Evolutionary conservation across 2,329 filamentous ascomycete genomes (phyloP).

Genomic region (Cryphonectria nitschkei): DNA sequence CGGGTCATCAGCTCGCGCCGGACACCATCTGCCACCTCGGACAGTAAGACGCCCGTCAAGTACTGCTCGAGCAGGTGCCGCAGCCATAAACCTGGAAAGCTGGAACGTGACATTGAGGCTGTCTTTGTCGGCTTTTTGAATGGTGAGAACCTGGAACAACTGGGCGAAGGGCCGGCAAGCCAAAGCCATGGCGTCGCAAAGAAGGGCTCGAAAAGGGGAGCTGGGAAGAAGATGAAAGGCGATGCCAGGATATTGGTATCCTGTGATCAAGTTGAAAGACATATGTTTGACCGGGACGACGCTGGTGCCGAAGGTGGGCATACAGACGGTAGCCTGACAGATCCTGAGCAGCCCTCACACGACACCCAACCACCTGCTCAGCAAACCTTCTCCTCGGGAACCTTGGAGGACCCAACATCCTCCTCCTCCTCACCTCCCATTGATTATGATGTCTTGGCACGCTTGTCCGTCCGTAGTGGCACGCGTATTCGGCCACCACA

Average conservation of each 20-base stretch:
- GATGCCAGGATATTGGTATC: constrained; percentile 54
- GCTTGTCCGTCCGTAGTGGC: constrained; percentile 43
- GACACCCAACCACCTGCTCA: neutral
- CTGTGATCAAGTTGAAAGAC: constrained; percentile 52
- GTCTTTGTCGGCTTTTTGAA: constrained; percentile 47
- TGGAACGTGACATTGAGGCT: constrained; percentile 57
- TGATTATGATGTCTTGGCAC: constrained; percentile 34
- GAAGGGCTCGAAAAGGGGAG: constrained; percentile 30
- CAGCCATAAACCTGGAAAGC: constrained; percentile 50
- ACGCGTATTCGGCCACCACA: constrained; percentile 43
- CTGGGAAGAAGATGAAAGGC: constrained; percentile 49
- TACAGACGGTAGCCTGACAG: constrained; percentile 29
- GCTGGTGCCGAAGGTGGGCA: constrained; percentile 46
- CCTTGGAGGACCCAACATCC: constrained; percentile 4
- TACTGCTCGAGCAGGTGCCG: constrained; percentile 63
- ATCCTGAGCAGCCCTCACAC: neutral
- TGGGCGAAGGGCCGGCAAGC: neutral
- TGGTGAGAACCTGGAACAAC: constrained; percentile 22
- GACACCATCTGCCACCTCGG: constrained; percentile 22
- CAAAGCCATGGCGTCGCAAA: neutral
- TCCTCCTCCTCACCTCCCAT: neutral
- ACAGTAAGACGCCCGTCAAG: constrained; percentile 40
- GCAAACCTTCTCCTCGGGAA: constrained; percentile 9
- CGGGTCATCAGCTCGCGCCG: constrained; percentile 52
- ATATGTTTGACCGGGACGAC: constrained; percentile 50